A percentile compares a stretch with the other conserved stretches of the same genome.
Evolutionary conservation across 2,329 filamentous ascomycete genomes (phyloP).

Genomic region (Sporothrix pallida): DNA sequence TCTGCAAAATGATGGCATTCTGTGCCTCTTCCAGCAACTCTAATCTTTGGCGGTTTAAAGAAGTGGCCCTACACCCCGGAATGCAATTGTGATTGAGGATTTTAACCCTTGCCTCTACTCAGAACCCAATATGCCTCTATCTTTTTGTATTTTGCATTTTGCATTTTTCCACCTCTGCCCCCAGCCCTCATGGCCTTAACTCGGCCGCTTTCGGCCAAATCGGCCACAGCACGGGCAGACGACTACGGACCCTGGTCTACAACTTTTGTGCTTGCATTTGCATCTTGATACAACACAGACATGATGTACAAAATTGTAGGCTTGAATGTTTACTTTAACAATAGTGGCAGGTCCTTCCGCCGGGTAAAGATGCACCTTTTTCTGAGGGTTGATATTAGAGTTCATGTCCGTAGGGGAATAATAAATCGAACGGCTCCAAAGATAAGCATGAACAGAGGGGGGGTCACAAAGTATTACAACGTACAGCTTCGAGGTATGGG

Average conservation of each 20-base stretch:
- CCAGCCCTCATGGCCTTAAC: slow-evolving; percentile 1
- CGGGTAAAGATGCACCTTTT: slow-evolving; percentile 19
- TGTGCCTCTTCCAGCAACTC: background rate
- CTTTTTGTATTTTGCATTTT: background rate
- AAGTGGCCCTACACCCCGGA: background rate
- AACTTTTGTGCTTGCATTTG: too few relatives aligned
- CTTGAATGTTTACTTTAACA: background rate
- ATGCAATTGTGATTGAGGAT: background rate
- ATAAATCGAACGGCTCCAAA: background rate
- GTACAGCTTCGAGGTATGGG: background rate
- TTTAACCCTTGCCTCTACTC: too few relatives aligned
- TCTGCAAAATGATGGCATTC: slow-evolving; percentile 12
- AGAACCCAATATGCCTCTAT: background rate
- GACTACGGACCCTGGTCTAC: background rate
- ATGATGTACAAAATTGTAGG: background rate
- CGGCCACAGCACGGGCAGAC: slow-evolving; percentile 1
- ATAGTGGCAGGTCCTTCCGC: background rate
- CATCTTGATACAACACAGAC: background rate
- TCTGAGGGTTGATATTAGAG: background rate
- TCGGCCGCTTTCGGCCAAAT: slow-evolving; percentile 13
- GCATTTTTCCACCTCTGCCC: background rate
- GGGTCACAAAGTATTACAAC: too few relatives aligned
- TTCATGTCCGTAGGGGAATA: background rate
- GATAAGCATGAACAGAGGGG: slow-evolving; percentile 7
- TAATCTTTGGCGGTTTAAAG: background rate